Conservation (phyloP, 306 rosid species). For the Clitoria ternatea region DNA sequence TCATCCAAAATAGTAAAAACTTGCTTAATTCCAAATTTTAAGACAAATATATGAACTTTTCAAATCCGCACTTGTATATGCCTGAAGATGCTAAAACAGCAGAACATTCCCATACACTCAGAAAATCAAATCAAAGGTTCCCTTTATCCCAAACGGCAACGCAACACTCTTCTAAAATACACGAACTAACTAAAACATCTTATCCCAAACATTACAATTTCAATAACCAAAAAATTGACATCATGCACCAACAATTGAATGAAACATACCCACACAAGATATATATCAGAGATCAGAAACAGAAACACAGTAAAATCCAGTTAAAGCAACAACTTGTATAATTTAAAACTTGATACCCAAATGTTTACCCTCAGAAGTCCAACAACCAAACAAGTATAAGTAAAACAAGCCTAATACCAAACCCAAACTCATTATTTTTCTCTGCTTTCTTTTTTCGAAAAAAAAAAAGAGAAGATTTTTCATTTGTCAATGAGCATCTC, state of each 20-base stretch:
- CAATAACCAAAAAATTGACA: not conserved
- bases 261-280: not conserved
- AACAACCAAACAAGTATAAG: too few species aligned
- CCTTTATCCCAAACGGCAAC: too few species aligned
- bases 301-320: not conserved
- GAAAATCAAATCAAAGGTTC: too few species aligned
- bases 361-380: not conserved
- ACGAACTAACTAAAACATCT: too few species aligned
- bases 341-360: not conserved
- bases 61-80: too few species aligned
- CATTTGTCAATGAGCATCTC: constrained; percentile 10
- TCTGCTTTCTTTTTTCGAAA: too few species aligned
- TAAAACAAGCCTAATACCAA: not conserved
- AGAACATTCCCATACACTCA: too few species aligned
- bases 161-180: too few species aligned
- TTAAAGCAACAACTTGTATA: not conserved
- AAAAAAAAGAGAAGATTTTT: not conserved
- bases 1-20: not conserved
- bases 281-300: not conserved
- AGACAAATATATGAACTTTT: too few species aligned
- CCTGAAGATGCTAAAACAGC: too few species aligned
- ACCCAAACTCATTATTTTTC: not conserved
- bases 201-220: too few species aligned
- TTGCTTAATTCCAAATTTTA: not conserved
- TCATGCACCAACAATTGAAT: not conserved